Evolutionary conservation across 495 filamentous ascomycete species (phyloP), one percentile per base, ranked within the genome.

Genomic region (Aspergillus hancockii): DNA sequence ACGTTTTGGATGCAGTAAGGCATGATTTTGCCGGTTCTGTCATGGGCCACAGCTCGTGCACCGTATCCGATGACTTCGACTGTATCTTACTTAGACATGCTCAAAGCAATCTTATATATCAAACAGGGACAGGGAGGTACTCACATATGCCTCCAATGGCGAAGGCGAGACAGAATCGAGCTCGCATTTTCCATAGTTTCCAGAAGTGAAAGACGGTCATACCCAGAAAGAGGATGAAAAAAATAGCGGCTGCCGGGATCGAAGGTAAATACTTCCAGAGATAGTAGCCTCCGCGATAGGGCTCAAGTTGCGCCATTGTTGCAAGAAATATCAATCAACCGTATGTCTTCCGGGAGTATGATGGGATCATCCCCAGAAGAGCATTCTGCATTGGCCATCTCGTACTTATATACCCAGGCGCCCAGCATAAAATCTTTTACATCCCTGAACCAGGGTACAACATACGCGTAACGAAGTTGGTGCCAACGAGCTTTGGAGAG

Each of bases 241-340:
- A 86, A 12, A 84, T 64, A 4, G 74, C 59, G 5, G 80, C 84
- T 1, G 79, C 79, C 3, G 67, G 69, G 25, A 83, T 55, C 4
- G 76, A 83, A 1, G 85, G 86, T 13, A 59, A 59, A 30, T 71
- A 71, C 5, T 63, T 57, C 58, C 65, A 71, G 22, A 71, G 62
- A 19, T 62, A 59, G 49, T 61, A 71, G 49, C 13, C 13, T 14
- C 34, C 34, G 4, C 34, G 8, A 36, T 36, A 36, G 9, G 13
- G 34, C 34, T 36, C 34, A 12, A 36, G 34, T 36, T 36, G 34
- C 34, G 34, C 34, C 34, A 36, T 36, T 36, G 4, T 10, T 36
- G 34, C 12, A 9, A 36, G 34, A 36, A 14, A 36, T 36, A 14
- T 36, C 13, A 12, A 14, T 36, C 13, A 36, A 10, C 12, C 8